A percentile compares a stretch with the other conserved stretches of the same genome.
Conservation (phyloP, 1,284 basidiomycete species). For the Puccinia hordei region DNA sequence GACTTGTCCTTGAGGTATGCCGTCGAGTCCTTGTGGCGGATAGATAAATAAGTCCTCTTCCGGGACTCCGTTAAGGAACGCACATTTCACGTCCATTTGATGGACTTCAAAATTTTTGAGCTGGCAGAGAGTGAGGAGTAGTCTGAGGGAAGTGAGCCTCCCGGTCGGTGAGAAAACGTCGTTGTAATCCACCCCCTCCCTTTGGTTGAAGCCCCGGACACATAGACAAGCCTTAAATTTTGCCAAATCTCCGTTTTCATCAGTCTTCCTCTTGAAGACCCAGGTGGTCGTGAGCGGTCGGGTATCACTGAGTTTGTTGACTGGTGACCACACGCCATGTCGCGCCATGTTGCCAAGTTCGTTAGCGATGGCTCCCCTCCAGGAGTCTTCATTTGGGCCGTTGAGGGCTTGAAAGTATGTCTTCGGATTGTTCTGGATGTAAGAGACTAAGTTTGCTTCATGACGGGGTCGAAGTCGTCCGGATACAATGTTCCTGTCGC, state of each 20-base stretch:
- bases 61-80: slow-evolving; percentile 18
- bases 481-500: background rate
- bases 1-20: background rate
- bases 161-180: slow-evolving; percentile 3
- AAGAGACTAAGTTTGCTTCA: background rate
- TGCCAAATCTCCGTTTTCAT: background rate
- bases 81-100: slow-evolving; percentile 24
- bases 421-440: too few species aligned
- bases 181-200: background rate
- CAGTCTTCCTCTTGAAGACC: slow-evolving; percentile 25
- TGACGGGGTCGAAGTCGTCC: background rate
- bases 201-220: slow-evolving; percentile 15
- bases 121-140: background rate
- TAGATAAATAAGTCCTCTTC: background rate
- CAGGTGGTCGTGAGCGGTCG: background rate
- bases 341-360: too few species aligned
- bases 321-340: slow-evolving; percentile 8
- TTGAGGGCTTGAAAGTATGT: background rate
- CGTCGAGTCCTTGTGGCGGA: background rate
- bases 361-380: too few species aligned
- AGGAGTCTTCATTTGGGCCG: too few species aligned
- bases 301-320: background rate
- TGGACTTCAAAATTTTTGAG: background rate
- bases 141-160: background rate
- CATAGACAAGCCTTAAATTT: slow-evolving; percentile 14